Evolutionary conservation across 257 asterid species (phyloP), one percentile per base, ranked within the genome.

Genomic region (Nicotiana paniculata): DNA sequence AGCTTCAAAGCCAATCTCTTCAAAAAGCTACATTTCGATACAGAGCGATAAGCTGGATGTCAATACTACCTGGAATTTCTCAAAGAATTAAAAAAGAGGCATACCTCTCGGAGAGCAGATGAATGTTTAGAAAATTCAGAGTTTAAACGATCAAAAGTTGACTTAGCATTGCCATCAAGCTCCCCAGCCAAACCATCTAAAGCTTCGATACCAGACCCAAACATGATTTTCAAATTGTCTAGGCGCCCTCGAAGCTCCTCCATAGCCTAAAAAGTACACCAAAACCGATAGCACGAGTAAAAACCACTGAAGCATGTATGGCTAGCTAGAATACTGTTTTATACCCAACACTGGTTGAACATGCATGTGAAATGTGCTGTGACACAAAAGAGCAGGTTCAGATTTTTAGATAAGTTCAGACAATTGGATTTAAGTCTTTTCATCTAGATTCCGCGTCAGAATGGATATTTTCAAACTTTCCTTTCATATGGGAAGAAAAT

Each of bases 121-220:
- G 99, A 94, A 86, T 96, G 99, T 77, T 90, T 89, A 10, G 95
- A 89, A 90, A 93, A 95, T 89, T 96, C 97, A 82, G 96, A 89
- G 89, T 91, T 91, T 85, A 96, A 86, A 79, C 30, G 89, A 77
- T 91, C 93, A 84, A 93, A 94, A 66, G 97, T 94, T 84, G 93
- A 88, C 83, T 89, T 92, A 68, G 97, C 89, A 80, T 93, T 93
- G 17, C 86, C 86, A 88, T 89, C 93, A 61, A 96, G 93, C 86
- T 94, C 97, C 85, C 90, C 97, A 21, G 96, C 93, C 86, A 96
- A 86, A 84, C 89, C 90, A 81, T 92, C 89, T 86, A 96, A 89
- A 86, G 90, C 86, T 85, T 94, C 84, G 87, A 96, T 91, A 79
- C 98, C 97, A 82, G 92, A 88, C 75, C 97, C 94, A 85, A 91